Percentiles rank a stretch among this genome's conserved stretches.
Conservation (phyloP, 2,329 filamentous ascomycete genomes). For the Kalmusia sp. region DNA sequence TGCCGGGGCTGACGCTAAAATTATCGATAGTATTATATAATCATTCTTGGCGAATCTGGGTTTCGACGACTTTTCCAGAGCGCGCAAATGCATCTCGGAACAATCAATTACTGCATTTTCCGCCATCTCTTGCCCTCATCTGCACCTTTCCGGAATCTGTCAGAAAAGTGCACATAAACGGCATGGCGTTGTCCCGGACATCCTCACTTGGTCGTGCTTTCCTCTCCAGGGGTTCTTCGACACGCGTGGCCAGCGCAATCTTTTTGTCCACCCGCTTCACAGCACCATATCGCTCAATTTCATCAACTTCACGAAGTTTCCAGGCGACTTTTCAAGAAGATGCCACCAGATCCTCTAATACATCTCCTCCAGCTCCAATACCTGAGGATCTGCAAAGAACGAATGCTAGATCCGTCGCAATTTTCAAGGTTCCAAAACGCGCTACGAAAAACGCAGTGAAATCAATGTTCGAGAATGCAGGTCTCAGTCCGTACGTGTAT, state of each 20-base stretch:
- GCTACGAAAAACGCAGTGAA: conserved; percentile 18
- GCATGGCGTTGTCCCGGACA: conserved; percentile 24
- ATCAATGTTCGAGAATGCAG: conserved; percentile 18
- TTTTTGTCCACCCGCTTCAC: conserved; percentile 17
- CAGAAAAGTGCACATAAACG: not conserved
- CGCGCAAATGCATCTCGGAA: too few relatives aligned
- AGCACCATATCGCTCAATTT: conserved; percentile 18
- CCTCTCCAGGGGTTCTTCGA: conserved; percentile 17
- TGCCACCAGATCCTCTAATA: not conserved
- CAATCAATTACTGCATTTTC: not conserved
- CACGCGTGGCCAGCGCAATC: conserved; percentile 18
- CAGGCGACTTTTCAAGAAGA: conserved; percentile 11
- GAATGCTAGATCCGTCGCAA: conserved; percentile 16
- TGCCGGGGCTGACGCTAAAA: too few relatives aligned
- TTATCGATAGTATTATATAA: too few relatives aligned
- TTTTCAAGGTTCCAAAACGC: conserved; percentile 19
- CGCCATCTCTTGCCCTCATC: not conserved
- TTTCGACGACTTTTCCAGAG: too few relatives aligned
- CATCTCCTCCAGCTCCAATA: not conserved
- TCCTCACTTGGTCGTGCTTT: conserved; percentile 16
- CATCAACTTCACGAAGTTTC: conserved; percentile 12
- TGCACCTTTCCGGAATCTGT: too few relatives aligned
- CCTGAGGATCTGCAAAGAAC: conserved; percentile 1
- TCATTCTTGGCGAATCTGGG: too few relatives aligned
- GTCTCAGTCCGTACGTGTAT: conserved; percentile 28